These are phyloP conservation scores for Claviceps quebecensis DNA, from an alignment of 2,329 filamentous ascomycete species.

Conservation along the genomic window DNA sequence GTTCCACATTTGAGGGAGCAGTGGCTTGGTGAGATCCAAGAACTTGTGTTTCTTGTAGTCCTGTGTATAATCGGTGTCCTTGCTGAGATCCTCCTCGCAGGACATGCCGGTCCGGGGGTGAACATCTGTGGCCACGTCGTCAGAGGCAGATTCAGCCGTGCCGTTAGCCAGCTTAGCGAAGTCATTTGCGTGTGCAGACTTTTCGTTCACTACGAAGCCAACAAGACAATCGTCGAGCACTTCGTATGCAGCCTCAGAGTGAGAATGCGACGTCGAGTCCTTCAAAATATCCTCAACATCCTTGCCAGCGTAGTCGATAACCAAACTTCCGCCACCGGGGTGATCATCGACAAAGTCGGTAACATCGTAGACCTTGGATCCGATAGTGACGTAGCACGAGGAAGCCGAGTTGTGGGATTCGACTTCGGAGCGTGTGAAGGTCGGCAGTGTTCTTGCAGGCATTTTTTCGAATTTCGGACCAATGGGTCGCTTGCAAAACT, in stretches of 20 bases:
- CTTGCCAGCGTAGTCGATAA: constrained; percentile 80
- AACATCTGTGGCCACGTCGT: constrained; percentile 19
- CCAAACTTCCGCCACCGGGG: constrained; percentile 76
- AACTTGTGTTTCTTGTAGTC: constrained; percentile 93
- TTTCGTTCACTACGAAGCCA: constrained; percentile 58
- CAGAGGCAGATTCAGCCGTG: constrained; percentile 10
- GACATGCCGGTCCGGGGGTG: constrained; percentile 74
- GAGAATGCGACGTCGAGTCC: constrained; percentile 68
- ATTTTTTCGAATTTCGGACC: constrained; percentile 29
- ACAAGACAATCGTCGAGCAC: constrained; percentile 78
- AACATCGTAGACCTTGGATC: constrained; percentile 84
- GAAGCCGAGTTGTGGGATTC: constrained; percentile 62
- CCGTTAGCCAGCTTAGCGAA: constrained; percentile 16
- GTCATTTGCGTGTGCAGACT: constrained; percentile 23
- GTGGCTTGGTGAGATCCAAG: constrained; percentile 70
- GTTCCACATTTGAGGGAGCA: constrained; percentile 77
- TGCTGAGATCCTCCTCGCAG: constrained; percentile 69
- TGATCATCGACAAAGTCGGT: constrained; percentile 84
- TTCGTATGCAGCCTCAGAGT: constrained; percentile 91
- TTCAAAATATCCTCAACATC: constrained; percentile 73
- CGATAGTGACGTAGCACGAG: constrained; percentile 88
- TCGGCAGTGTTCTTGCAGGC: constrained; percentile 71
- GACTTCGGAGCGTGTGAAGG: constrained; percentile 68
- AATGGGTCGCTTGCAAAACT: background rate
- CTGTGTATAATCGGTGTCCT: constrained; percentile 59